Percentiles rank a stretch among this genome's conserved stretches.
Evolutionary conservation across 2,329 filamentous ascomycete species (phyloP).

Genomic region (Fusarium protoensiforme): DNA sequence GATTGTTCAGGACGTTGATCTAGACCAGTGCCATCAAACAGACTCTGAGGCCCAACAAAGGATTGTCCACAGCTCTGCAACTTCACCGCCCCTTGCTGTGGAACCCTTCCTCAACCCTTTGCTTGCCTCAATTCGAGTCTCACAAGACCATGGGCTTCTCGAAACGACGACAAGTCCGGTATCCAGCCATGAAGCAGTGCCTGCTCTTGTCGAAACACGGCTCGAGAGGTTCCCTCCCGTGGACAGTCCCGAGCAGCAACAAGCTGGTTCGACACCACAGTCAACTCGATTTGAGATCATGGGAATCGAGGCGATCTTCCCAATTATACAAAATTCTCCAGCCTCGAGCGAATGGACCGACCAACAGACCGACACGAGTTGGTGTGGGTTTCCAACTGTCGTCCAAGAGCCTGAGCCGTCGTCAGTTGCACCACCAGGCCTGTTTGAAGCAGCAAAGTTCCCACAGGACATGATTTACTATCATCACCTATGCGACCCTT

Average conservation of each 20-base stretch:
- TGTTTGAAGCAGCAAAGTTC: constrained; percentile 20
- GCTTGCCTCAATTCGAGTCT: neutral
- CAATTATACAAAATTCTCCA: neutral
- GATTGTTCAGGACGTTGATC: neutral
- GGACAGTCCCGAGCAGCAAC: neutral
- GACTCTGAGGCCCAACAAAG: neutral
- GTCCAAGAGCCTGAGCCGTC: neutral
- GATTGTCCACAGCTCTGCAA: neutral
- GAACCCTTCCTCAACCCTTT: neutral
- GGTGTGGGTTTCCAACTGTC: neutral
- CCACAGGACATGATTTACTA: constrained; percentile 34
- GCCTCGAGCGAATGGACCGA: neutral
- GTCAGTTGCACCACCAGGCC: constrained; percentile 16
- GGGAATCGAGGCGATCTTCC: neutral
- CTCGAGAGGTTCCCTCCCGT: neutral
- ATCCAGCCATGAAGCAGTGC: neutral
- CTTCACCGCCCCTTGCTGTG: neutral
- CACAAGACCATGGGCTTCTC: neutral
- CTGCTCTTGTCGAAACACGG: neutral
- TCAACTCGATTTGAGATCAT: neutral
- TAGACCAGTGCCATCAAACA: neutral
- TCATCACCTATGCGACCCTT: constrained; percentile 22
- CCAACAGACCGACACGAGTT: neutral
- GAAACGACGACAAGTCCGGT: neutral
- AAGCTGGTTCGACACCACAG: neutral